Conservation (phyloP, 2,329 filamentous ascomycete species). For the Penicillium vulpinum region DNA sequence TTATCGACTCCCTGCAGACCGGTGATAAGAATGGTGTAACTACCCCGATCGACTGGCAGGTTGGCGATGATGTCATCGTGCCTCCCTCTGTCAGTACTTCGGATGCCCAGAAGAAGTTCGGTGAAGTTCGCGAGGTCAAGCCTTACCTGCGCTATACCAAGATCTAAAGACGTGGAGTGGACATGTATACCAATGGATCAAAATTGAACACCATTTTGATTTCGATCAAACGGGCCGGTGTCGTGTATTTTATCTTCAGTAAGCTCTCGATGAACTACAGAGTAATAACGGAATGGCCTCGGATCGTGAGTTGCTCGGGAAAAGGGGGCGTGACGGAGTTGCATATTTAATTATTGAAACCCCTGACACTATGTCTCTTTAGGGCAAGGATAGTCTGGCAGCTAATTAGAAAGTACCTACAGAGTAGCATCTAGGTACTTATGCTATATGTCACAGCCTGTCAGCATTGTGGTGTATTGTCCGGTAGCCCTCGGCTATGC, state of each 20-base stretch:
- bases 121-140: constrained; percentile 64
- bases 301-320: neutral
- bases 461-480: neutral
- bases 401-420: neutral
- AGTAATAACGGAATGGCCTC: neutral
- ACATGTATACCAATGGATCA: neutral
- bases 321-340: constrained; percentile 4
- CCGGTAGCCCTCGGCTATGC: constrained; percentile 12
- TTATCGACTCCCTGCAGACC: constrained; percentile 77
- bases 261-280: neutral
- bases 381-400: constrained; percentile 20
- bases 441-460: neutral
- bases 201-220: neutral
- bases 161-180: constrained; percentile 7
- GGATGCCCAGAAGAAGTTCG: constrained; percentile 86
- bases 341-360: neutral
- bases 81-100: constrained; percentile 79
- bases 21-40: constrained; percentile 87
- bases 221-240: neutral
- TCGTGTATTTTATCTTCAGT: neutral
- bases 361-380: constrained; percentile 14
- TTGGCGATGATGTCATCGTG: constrained; percentile 89
- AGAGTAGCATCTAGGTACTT: neutral
- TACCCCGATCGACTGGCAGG: constrained; percentile 88
- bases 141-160: constrained; percentile 39